Evolutionary conservation across 345 rosid genomes (phyloP).

Genomic region (Brassica juncea): DNA sequence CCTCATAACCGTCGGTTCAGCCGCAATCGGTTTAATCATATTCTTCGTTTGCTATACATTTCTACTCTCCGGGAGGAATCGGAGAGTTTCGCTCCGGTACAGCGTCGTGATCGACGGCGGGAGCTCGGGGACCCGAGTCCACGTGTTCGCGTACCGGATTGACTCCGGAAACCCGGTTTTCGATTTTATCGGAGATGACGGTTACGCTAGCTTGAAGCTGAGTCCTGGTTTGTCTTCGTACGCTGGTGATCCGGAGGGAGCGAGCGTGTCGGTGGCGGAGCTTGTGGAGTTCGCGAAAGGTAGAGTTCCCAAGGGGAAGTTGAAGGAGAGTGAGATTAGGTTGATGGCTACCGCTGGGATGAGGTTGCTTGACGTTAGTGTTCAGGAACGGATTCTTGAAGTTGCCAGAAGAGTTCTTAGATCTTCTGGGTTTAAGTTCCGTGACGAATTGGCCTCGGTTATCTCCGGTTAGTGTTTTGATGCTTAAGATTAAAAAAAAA

Average conservation of each 20-base stretch:
- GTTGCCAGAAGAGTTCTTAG: conserved; percentile 57
- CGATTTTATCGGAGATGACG: conserved; percentile 44
- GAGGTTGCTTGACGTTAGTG: conserved; percentile 59
- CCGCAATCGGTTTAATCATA: conserved; percentile 33
- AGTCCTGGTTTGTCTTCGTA: conserved; percentile 82
- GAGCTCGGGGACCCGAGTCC: conserved; percentile 81
- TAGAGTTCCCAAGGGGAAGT: conserved; percentile 53
- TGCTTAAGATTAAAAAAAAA: background rate
- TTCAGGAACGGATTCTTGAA: conserved; percentile 61
- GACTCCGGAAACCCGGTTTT: conserved; percentile 46
- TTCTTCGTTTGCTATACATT: conserved; percentile 31
- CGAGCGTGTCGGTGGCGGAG: conserved; percentile 56
- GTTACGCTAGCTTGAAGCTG: conserved; percentile 57
- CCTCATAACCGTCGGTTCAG: conserved; percentile 30
- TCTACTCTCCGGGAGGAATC: conserved; percentile 24
- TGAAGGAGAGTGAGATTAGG: conserved; percentile 78
- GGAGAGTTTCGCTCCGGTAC: conserved; percentile 34
- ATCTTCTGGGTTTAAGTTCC: conserved; percentile 65
- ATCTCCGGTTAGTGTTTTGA: conserved; percentile 61
- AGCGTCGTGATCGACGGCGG: conserved; percentile 77
- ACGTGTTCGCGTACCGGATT: conserved; percentile 53
- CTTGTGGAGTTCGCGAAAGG: conserved; percentile 64
- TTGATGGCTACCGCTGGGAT: conserved; percentile 96
- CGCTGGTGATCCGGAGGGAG: conserved; percentile 57
- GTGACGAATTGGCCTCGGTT: conserved; percentile 76